Percentiles rank a stretch among this genome's conserved stretches.
phyloP scores from a whole-genome alignment of 768 basidiomycete species.

The Pilatotrama ljubarskyi region DNA sequence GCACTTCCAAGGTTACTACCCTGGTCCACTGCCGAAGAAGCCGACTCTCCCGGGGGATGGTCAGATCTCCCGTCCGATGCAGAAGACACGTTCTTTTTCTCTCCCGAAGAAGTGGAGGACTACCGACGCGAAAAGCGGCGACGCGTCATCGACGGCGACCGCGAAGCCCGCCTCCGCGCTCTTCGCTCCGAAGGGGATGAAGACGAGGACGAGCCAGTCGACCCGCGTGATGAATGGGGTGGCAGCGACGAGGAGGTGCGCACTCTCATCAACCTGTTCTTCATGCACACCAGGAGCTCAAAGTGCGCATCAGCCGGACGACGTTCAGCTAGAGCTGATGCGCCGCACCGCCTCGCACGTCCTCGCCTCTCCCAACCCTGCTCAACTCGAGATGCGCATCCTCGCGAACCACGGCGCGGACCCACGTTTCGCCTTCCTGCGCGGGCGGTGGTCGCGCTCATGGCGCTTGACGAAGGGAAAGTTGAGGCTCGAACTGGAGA shows the following conservation, averaged over 20 bases:
- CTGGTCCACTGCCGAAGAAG: slow-evolving; percentile 17
- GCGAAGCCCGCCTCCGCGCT: slow-evolving; percentile 68
- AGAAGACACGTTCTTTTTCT: slow-evolving; percentile 84
- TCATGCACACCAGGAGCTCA: background rate
- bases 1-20: slow-evolving; percentile 37
- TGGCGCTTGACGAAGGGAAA: slow-evolving; percentile 63
- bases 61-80: slow-evolving; percentile 82
- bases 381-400: slow-evolving; percentile 85
- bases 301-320: slow-evolving; percentile 49
- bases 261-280: background rate
- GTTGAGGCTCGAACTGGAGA: slow-evolving; percentile 31
- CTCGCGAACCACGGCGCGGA: slow-evolving; percentile 83
- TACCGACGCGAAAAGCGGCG: slow-evolving; percentile 69
- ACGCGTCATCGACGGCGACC: slow-evolving; percentile 53
- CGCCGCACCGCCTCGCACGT: slow-evolving; percentile 71
- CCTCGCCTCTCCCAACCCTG: slow-evolving; percentile 68
- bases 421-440: slow-evolving; percentile 76
- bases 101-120: slow-evolving; percentile 63
- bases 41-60: slow-evolving; percentile 66
- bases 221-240: slow-evolving; percentile 57
- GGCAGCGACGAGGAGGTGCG: slow-evolving; percentile 71
- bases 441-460: slow-evolving; percentile 67
- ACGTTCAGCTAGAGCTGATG: slow-evolving; percentile 65
- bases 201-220: slow-evolving; percentile 20
- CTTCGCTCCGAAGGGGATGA: slow-evolving; percentile 47